Conservation (phyloP, 176 grass and related monocot genomes). For the Stipa capillata region DNA sequence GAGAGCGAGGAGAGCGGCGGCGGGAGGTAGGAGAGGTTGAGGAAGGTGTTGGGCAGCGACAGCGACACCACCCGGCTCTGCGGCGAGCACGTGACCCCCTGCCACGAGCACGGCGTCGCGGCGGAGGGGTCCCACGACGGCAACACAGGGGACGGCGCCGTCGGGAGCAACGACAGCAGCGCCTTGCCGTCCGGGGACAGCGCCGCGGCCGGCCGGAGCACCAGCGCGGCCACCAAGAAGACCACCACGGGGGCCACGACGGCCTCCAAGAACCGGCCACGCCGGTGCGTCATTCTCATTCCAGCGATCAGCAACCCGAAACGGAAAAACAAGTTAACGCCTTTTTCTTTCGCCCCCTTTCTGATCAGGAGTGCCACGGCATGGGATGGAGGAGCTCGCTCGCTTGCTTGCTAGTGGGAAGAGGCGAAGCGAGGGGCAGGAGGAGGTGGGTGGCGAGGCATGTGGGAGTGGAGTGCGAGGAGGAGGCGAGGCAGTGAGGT, state of each 20-base stretch:
- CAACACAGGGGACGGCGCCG: conserved; percentile 36
- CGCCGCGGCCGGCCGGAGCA: not conserved
- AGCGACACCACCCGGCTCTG: conserved; percentile 78
- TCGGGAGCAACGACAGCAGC: conserved; percentile 57
- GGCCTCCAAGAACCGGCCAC: not conserved
- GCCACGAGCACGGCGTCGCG: conserved; percentile 75
- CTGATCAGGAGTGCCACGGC: not conserved
- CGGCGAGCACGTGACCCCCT: conserved; percentile 87
- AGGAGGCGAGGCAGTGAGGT: not conserved
- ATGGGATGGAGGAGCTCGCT: not conserved
- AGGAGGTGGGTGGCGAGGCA: conserved; percentile 24
- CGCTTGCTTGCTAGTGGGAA: not conserved
- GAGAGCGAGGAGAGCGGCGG: conserved; percentile 57
- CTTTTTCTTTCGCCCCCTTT: not conserved
- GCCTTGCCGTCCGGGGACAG: conserved; percentile 59
- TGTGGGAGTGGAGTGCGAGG: conserved; percentile 46
- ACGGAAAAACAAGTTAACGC: not conserved
- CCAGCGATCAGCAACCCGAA: conserved; percentile 17
- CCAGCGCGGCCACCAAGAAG: not conserved
- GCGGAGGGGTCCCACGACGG: conserved; percentile 72
- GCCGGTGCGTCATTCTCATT: conserved; percentile 12
- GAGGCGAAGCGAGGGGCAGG: not conserved
- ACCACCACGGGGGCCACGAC: not conserved
- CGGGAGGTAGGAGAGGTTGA: conserved; percentile 77
- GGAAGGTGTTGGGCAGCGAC: conserved; percentile 80